Evolutionary conservation across 1,139 yeast genomes (phyloP).

Genomic region (Geotrichum citri-aurantii): DNA sequence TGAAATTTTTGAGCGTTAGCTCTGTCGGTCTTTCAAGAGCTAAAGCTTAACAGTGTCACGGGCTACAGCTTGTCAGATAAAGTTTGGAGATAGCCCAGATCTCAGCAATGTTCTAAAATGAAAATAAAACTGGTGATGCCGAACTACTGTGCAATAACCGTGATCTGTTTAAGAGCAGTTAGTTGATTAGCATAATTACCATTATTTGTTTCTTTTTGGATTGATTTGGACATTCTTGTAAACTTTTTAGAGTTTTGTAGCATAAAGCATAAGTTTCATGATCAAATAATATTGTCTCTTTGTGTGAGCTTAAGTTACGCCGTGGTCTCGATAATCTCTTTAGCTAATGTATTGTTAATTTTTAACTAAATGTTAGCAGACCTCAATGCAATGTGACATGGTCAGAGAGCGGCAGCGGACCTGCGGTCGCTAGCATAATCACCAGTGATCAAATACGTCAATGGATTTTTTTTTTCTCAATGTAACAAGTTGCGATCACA

Average conservation of each 20-base stretch:
- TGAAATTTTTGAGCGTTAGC: no score
- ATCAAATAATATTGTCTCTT: neutral
- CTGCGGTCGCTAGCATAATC: neutral
- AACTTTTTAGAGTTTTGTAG: neutral
- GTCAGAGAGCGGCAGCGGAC: neutral
- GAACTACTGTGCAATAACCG: no score
- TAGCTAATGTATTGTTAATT: neutral
- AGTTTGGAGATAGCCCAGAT: no score
- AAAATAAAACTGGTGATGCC: no score
- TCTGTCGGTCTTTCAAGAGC: no score
- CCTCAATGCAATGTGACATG: neutral
- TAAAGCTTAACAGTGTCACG: no score
- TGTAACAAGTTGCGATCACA: neutral
- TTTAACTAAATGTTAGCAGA: neutral
- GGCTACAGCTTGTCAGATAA: no score
- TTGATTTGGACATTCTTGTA: neutral
- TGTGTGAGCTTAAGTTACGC: neutral
- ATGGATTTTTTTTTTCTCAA: no score
- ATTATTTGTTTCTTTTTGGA: neutral
- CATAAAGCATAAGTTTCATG: neutral
- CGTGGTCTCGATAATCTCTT: neutral
- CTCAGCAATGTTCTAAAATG: no score
- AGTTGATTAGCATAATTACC: no score
- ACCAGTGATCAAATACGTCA: neutral
- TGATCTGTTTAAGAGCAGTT: no score